These are phyloP conservation scores for sorghum (Sorghum bicolor) DNA, from an alignment of 176 grass and related monocot species.

Conservation along the genomic window DNA sequence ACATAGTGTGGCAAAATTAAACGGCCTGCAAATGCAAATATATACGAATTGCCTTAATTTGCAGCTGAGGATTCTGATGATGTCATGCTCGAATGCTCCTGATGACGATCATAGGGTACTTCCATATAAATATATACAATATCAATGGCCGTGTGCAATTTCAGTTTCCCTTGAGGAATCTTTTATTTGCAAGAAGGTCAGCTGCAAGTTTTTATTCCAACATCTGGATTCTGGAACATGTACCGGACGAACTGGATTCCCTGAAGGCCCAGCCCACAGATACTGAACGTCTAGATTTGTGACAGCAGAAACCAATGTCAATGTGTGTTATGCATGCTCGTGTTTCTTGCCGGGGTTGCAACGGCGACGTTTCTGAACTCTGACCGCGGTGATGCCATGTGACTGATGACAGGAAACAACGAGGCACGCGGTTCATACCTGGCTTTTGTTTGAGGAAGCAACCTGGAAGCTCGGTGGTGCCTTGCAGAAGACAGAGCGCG, in stretches of 20 bases:
- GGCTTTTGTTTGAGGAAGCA: slow-evolving; percentile 18
- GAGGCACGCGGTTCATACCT: neutral
- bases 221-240: slow-evolving; percentile 7
- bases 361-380: neutral
- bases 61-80: neutral
- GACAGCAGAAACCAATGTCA: neutral
- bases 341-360: neutral
- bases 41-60: neutral
- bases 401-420: neutral
- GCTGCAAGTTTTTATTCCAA: neutral
- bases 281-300: slow-evolving; percentile 18
- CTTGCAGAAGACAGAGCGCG: neutral
- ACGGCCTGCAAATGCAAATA: neutral
- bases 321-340: neutral
- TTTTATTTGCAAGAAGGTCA: neutral
- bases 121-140: neutral
- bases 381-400: neutral
- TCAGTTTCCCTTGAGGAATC: neutral
- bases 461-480: neutral
- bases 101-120: neutral
- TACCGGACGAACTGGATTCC: neutral
- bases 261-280: neutral
- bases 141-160: neutral
- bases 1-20: neutral
- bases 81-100: neutral